Percentiles rank a stretch among this genome's conserved stretches.
phyloP scores from a whole-genome alignment of 306 rosid genomes.

The Canavalia gladiata region DNA sequence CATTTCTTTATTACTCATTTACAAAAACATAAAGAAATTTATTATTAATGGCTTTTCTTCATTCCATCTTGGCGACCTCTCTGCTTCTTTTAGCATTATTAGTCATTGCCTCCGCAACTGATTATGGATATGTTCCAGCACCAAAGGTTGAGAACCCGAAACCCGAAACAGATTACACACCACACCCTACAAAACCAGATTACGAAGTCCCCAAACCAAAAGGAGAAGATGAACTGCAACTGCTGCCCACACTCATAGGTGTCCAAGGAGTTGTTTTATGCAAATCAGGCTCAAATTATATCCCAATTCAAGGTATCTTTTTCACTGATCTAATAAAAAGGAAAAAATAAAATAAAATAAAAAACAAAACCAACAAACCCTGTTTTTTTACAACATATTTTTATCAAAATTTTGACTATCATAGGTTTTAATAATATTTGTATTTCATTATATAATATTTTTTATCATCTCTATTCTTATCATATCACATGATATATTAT shows the following conservation, averaged over 20 bases:
- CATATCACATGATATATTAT: too few relatives aligned
- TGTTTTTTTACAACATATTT: too few relatives aligned
- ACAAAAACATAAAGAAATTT: not conserved
- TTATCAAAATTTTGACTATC: not conserved
- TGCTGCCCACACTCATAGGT: constrained; percentile 41
- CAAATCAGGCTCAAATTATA: constrained; percentile 49
- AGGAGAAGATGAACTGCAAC: constrained; percentile 12
- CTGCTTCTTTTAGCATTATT: constrained; percentile 52
- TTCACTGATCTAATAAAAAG: not conserved
- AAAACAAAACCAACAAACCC: too few relatives aligned
- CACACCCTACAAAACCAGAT: not conserved
- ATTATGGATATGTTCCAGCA: constrained; percentile 48
- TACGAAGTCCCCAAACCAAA: not conserved
- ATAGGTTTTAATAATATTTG: too few relatives aligned
- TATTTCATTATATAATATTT: too few relatives aligned
- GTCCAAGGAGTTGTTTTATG: constrained; percentile 65
- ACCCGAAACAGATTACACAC: constrained; percentile 24
- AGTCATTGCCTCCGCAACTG: constrained; percentile 53
- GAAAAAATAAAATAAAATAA: too few relatives aligned
- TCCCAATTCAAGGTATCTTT: constrained; percentile 59
- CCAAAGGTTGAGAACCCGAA: constrained; percentile 19
- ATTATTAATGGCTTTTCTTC: constrained; percentile 38
- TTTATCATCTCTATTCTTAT: too few relatives aligned
- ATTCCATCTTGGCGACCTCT: constrained; percentile 12
- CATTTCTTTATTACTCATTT: not conserved